Evolutionary conservation across 108 stramenopile species (phyloP).

Genomic region (Skeletonema grethae): DNA sequence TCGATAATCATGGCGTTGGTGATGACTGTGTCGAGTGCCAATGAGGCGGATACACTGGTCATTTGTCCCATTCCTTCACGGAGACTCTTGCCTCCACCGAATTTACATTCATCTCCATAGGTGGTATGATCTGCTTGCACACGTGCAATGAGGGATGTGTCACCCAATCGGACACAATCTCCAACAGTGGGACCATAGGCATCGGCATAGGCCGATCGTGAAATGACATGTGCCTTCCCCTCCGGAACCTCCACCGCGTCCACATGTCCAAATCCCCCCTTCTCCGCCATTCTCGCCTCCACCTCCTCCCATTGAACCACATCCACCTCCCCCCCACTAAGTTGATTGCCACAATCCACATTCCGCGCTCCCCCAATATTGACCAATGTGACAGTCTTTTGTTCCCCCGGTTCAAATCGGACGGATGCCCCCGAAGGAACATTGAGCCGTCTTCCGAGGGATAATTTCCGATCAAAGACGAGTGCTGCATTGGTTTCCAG

Average conservation of each 20-base stretch:
- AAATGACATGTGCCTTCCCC: conserved; percentile 31
- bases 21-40: conserved; percentile 91
- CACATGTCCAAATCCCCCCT: conserved; percentile 24
- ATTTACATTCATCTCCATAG: conserved; percentile 98
- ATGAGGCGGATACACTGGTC: conserved; percentile 60
- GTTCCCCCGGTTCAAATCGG: conserved; percentile 97
- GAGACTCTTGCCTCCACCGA: conserved; percentile 97
- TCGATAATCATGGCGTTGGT: conserved; percentile 97
- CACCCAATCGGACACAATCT: conserved; percentile 89
- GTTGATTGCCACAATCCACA: conserved; percentile 56
- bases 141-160: conserved; percentile 84
- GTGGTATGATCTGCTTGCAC: conserved; percentile 74
- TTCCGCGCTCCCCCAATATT: conserved; percentile 76
- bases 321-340: conserved; percentile 40
- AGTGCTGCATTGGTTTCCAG: conserved; percentile 92
- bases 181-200: conserved; percentile 88
- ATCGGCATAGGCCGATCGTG: conserved; percentile 68
- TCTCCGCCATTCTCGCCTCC: conserved; percentile 33
- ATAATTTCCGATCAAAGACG: conserved; percentile 83
- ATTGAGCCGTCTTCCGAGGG: conserved; percentile 91
- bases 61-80: conserved; percentile 99
- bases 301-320: conserved; percentile 29
- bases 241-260: conserved; percentile 22
- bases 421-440: conserved; percentile 92
- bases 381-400: conserved; percentile 92